These are phyloP conservation scores for Anisodus acutangulus DNA, from an alignment of 257 asterid species.

Conservation along the genomic window DNA sequence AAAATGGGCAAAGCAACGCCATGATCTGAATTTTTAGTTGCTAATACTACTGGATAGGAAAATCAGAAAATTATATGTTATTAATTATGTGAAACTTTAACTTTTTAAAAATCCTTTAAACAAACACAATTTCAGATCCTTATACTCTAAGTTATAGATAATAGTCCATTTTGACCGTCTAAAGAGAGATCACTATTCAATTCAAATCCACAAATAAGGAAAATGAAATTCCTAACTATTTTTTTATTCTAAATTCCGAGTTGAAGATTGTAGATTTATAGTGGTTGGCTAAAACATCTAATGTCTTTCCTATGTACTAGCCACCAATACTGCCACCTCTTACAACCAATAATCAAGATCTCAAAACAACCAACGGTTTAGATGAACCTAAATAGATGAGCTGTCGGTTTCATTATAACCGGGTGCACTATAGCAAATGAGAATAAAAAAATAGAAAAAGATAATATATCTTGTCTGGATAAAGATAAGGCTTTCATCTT, in stretches of 20 bases:
- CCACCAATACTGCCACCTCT: neutral
- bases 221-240: neutral
- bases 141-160: neutral
- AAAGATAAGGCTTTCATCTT: constrained; percentile 57
- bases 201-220: neutral
- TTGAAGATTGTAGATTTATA: neutral
- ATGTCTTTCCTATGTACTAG: neutral
- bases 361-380: neutral
- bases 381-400: neutral
- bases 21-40: no score
- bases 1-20: no score
- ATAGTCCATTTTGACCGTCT: neutral
- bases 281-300: neutral
- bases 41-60: no score
- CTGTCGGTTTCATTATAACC: neutral
- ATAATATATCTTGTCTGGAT: constrained; percentile 56
- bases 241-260: neutral
- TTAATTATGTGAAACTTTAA: no score
- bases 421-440: neutral
- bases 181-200: neutral
- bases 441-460: constrained; percentile 30
- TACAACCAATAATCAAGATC: neutral
- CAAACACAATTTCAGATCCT: neutral
- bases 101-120: neutral
- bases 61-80: no score